phyloP scores from a whole-genome alignment of 2,329 filamentous ascomycete genomes.

The Phialophora chinensis region DNA sequence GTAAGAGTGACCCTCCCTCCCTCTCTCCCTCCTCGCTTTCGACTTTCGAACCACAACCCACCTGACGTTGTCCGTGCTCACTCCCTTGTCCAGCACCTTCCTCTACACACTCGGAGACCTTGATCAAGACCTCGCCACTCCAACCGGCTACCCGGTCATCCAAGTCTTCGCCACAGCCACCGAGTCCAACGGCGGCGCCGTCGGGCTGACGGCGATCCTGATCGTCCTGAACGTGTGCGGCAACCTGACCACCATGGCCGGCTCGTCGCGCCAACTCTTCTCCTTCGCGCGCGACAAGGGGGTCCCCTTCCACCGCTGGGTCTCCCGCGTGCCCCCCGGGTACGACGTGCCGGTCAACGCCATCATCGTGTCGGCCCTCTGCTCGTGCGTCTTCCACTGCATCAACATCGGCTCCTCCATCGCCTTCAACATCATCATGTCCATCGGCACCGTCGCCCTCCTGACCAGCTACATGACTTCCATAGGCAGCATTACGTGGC shows the following conservation, averaged over 20 bases:
- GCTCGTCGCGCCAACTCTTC: conserved; percentile 45
- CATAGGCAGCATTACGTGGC: conserved; percentile 45
- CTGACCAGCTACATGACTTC: conserved; percentile 59
- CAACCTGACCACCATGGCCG: conserved; percentile 44
- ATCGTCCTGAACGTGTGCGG: conserved; percentile 44
- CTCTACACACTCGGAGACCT: conserved; percentile 48
- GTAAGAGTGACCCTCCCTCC: conserved; percentile 40
- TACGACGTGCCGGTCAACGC: conserved; percentile 50
- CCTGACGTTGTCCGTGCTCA: not conserved
- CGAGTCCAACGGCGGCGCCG: conserved; percentile 45
- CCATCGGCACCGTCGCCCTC: conserved; percentile 55
- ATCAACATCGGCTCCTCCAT: conserved; percentile 60
- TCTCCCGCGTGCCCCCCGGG: conserved; percentile 41
- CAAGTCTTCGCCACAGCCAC: conserved; percentile 43
- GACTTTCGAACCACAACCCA: not conserved
- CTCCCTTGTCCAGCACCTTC: conserved; percentile 39
- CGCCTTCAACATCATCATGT: conserved; percentile 60
- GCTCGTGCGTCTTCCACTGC: conserved; percentile 51
- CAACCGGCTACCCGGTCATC: conserved; percentile 46
- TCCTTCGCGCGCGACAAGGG: conserved; percentile 49
- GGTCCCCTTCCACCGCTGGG: conserved; percentile 43
- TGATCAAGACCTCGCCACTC: conserved; percentile 39
- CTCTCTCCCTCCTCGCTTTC: conserved; percentile 35
- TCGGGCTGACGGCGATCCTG: conserved; percentile 48
- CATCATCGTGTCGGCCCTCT: conserved; percentile 51